Evolutionary conservation across 2,329 filamentous ascomycete genomes (phyloP).

Genomic region (Emmonsiellopsis sp.): DNA sequence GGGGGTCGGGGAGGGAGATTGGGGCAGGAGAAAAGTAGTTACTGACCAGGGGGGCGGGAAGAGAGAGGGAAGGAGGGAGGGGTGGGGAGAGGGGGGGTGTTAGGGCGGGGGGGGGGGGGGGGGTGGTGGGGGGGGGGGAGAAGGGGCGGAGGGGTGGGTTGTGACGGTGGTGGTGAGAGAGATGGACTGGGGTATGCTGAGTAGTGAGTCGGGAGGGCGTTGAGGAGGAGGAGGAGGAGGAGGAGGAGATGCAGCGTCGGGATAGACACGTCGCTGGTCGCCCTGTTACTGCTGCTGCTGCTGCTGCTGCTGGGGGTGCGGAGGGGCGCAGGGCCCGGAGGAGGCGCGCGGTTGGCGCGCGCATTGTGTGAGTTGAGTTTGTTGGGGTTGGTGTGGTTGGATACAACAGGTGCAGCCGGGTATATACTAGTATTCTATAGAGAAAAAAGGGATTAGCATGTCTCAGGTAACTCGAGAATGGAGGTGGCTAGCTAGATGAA

Average conservation of each 20-base stretch:
- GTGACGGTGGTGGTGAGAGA: conserved; percentile 3
- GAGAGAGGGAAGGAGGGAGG: too few relatives aligned
- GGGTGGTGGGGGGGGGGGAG: conserved; percentile 14
- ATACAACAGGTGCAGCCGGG: too few relatives aligned
- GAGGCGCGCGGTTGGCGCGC: conserved; percentile 32
- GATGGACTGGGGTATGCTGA: neutral
- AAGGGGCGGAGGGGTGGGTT: conserved; percentile 6
- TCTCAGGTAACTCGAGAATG: too few relatives aligned
- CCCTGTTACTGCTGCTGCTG: too few relatives aligned
- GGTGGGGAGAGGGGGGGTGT: too few relatives aligned
- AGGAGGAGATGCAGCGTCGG: conserved; percentile 6
- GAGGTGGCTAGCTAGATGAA: too few relatives aligned
- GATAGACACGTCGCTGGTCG: neutral
- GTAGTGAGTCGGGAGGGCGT: neutral
- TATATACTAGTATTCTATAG: too few relatives aligned
- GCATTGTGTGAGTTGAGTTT: conserved; percentile 19
- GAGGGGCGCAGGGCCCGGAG: conserved; percentile 32
- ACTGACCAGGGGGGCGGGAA: too few relatives aligned
- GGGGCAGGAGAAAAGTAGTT: too few relatives aligned
- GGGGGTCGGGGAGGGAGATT: too few relatives aligned
- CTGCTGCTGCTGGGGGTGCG: conserved; percentile 10
- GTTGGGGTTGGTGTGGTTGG: too few relatives aligned
- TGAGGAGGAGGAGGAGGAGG: conserved; percentile 3
- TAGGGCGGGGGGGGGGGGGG: conserved; percentile 16
- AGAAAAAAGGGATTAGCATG: too few relatives aligned